Percentiles rank a stretch among this genome's conserved stretches.
Evolutionary conservation across 306 rosid genomes (phyloP).

Genomic region (Citrullus amarus): DNA sequence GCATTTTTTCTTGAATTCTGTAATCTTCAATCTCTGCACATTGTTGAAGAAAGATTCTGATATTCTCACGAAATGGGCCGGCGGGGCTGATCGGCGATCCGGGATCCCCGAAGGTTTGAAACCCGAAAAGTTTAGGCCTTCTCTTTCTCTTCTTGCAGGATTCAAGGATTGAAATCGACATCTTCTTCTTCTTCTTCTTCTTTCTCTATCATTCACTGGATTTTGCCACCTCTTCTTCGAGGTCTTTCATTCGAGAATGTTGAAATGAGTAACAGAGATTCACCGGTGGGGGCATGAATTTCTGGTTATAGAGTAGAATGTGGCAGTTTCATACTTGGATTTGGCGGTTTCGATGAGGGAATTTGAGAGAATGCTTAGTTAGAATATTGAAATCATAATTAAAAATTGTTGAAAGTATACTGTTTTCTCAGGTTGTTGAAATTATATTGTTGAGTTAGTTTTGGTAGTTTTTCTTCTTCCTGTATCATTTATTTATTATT

Average conservation of each 20-base stretch:
- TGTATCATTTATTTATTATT: not conserved
- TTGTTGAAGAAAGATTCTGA: conserved; percentile 55
- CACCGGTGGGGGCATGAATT: not conserved
- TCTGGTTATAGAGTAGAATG: not conserved
- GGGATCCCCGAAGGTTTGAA: conserved; percentile 51
- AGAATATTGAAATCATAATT: not conserved
- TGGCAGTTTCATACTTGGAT: not conserved
- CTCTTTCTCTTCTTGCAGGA: conserved; percentile 57
- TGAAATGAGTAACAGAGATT: not conserved
- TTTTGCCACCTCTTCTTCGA: conserved; percentile 6
- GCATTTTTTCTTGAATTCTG: conserved; percentile 38
- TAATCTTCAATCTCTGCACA: conserved; percentile 49
- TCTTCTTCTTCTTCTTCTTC: conserved; percentile 15
- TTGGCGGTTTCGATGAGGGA: not conserved
- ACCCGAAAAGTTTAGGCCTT: conserved; percentile 40
- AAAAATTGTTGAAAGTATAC: not conserved
- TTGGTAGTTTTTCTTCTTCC: not conserved
- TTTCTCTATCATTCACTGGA: conserved; percentile 5
- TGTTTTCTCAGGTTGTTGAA: not conserved
- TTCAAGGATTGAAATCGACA: conserved; percentile 50
- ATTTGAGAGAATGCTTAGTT: not conserved
- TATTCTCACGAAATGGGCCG: conserved; percentile 58
- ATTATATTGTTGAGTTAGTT: not conserved
- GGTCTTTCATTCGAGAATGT: not conserved
- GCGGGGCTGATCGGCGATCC: conserved; percentile 31